Conservation (phyloP, 78 protist species). For the Goniomonas avonlea region DNA sequence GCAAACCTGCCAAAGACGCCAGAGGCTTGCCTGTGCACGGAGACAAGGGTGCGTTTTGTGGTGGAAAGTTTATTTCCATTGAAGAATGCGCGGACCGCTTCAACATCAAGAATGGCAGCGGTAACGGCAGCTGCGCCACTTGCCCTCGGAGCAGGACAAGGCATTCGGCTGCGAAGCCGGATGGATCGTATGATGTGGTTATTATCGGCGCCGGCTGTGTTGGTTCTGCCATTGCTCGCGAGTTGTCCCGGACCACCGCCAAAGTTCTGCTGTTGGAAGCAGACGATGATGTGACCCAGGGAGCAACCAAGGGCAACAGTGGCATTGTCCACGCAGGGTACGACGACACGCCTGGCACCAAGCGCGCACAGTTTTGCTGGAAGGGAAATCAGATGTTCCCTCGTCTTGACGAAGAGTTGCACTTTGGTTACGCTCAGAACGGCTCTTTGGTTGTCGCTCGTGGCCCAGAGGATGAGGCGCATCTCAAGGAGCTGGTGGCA, state of each 20-base stretch:
- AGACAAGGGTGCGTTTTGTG: background rate
- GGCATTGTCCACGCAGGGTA: constrained; percentile 69
- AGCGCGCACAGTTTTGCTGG: constrained; percentile 42
- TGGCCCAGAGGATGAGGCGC: background rate
- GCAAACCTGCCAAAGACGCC: too few relatives aligned
- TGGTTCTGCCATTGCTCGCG: constrained; percentile 4
- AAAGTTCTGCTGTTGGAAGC: constrained; percentile 20
- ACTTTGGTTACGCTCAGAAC: constrained; percentile 22
- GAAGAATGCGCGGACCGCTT: background rate
- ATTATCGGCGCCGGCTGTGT: constrained; percentile 12
- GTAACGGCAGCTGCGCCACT: background rate
- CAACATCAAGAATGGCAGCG: background rate
- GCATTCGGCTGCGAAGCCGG: constrained; percentile 2
- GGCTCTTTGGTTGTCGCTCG: constrained; percentile 63
- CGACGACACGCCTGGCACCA: constrained; percentile 55
- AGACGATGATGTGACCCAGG: constrained; percentile 33
- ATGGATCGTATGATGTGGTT: background rate
- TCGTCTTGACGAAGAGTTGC: constrained; percentile 25
- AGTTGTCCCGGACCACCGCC: constrained; percentile 2
- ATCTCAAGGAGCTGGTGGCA: constrained; percentile 30
- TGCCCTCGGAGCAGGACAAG: background rate
- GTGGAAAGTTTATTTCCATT: background rate
- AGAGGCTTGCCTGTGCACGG: too few relatives aligned
- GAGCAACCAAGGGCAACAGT: constrained; percentile 51
- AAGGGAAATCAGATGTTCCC: constrained; percentile 40